These are phyloP conservation scores for Cryptococcus hybrid DNA, from an alignment of 1,284 basidiomycete species.

Conservation along the genomic window DNA sequence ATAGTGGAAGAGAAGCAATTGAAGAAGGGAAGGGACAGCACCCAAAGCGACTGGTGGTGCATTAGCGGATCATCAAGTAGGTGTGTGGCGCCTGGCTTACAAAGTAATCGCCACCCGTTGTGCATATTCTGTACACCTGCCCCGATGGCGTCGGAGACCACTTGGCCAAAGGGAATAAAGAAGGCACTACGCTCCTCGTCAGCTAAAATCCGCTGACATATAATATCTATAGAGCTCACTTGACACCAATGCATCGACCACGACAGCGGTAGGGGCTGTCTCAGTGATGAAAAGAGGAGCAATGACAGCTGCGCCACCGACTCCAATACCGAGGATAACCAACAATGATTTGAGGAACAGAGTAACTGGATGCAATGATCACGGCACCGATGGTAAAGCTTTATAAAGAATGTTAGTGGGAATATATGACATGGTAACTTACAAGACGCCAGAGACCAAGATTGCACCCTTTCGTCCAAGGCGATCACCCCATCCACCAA, in stretches of 20 bases:
- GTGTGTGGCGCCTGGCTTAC: constrained; percentile 6
- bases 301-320: no score
- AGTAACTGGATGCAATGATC: constrained; percentile 6
- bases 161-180: no score
- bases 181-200: no score
- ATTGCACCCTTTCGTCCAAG: constrained; percentile 18
- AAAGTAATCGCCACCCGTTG: constrained; percentile 19
- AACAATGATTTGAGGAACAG: no score
- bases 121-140: constrained; percentile 20
- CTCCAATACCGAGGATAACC: constrained; percentile 34
- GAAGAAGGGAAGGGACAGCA: constrained; percentile 38
- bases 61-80: background rate
- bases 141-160: constrained; percentile 29
- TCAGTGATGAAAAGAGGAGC: no score
- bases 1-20: constrained; percentile 40
- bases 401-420: no score
- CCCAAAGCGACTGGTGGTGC: constrained; percentile 22
- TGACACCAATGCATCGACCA: no score
- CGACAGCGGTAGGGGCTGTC: constrained; percentile 30
- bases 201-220: no score
- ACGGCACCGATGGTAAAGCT: constrained; percentile 40
- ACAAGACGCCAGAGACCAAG: constrained; percentile 20
- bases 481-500: constrained; percentile 33
- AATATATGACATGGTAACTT: background rate
- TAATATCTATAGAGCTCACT: no score